Evolutionary conservation across 805 yeast species (phyloP).

Genomic region (Candida adriatica): DNA sequence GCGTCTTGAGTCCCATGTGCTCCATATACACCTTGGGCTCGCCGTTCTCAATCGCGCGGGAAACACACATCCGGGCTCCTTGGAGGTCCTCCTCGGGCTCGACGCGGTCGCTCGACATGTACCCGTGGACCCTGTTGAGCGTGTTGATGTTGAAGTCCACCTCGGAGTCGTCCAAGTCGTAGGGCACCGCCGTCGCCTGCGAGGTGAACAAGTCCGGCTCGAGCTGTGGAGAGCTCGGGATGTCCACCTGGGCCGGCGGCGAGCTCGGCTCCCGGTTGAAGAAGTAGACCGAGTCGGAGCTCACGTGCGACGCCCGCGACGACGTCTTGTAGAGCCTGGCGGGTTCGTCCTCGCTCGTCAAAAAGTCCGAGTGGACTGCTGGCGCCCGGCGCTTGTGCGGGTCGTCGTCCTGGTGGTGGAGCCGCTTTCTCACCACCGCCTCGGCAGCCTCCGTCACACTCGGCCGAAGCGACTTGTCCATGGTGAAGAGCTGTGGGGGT

Average conservation of each 20-base stretch:
- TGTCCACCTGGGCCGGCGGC: slow-evolving; percentile 14
- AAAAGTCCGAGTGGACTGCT: slow-evolving; percentile 14
- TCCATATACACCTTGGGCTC: slow-evolving; percentile 40
- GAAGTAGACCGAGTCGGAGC: slow-evolving; percentile 20
- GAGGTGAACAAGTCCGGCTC: slow-evolving; percentile 12
- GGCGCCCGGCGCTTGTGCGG: slow-evolving; percentile 13
- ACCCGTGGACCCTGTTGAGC: slow-evolving; percentile 18
- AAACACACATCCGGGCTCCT: slow-evolving; percentile 35
- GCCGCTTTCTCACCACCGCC: slow-evolving; percentile 14
- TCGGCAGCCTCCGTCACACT: slow-evolving; percentile 4
- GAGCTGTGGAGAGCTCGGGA: slow-evolving; percentile 16
- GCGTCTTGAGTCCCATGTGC: slow-evolving; percentile 35
- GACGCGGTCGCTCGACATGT: slow-evolving; percentile 18
- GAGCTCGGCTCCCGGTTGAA: slow-evolving; percentile 20
- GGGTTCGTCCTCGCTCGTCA: slow-evolving; percentile 19
- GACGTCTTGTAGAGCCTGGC: slow-evolving; percentile 9
- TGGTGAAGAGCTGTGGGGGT: slow-evolving; percentile 18
- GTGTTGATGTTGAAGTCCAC: slow-evolving; percentile 22
- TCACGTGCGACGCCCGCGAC: slow-evolving; percentile 15
- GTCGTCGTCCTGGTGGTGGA: slow-evolving; percentile 13
- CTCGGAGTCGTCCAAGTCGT: slow-evolving; percentile 6
- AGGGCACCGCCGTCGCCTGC: slow-evolving; percentile 18
- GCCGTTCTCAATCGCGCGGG: slow-evolving; percentile 41
- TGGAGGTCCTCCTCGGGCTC: slow-evolving; percentile 13
- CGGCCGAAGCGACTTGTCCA: no score